Percentiles rank a stretch among this genome's conserved stretches.
Evolutionary conservation across 306 rosid genomes (phyloP).

Genomic region (Lotus japonicus): DNA sequence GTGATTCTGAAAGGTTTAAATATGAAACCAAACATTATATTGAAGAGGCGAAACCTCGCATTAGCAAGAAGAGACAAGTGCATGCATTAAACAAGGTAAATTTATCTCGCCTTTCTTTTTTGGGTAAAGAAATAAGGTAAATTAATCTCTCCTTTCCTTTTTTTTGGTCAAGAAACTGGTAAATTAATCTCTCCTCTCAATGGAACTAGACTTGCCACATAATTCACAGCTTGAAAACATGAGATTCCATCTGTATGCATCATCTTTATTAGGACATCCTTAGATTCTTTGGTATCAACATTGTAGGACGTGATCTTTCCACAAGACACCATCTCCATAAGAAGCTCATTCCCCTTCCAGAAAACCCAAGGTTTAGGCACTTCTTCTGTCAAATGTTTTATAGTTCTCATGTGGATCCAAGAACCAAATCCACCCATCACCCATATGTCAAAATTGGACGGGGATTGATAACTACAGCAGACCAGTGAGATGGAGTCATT

Average conservation of each 20-base stretch:
- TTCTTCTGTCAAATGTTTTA: not conserved
- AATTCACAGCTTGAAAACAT: constrained; percentile 12
- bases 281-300: not conserved
- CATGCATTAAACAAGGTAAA: not conserved
- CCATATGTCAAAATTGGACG: constrained; percentile 1
- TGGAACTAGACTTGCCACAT: constrained; percentile 2
- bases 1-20: too few relatives aligned
- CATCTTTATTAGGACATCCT: not conserved
- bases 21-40: too few relatives aligned
- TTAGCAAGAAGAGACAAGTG: too few relatives aligned
- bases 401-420: not conserved
- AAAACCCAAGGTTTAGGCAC: constrained; percentile 16
- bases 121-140: too few relatives aligned
- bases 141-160: too few relatives aligned
- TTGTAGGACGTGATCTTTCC: constrained; percentile 10
- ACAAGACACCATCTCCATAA: not conserved
- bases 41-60: too few relatives aligned
- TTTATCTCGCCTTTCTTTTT: too few relatives aligned
- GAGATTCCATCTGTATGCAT: not conserved
- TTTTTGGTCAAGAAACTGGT: too few relatives aligned
- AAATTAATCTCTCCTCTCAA: not conserved
- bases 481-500: constrained; percentile 4
- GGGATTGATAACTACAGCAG: not conserved
- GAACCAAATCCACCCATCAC: constrained; percentile 11
- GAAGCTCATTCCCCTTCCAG: constrained; percentile 25